Evolutionary conservation across 2,329 filamentous ascomycete species (phyloP).

Genomic region (Aspergillus sp.): DNA sequence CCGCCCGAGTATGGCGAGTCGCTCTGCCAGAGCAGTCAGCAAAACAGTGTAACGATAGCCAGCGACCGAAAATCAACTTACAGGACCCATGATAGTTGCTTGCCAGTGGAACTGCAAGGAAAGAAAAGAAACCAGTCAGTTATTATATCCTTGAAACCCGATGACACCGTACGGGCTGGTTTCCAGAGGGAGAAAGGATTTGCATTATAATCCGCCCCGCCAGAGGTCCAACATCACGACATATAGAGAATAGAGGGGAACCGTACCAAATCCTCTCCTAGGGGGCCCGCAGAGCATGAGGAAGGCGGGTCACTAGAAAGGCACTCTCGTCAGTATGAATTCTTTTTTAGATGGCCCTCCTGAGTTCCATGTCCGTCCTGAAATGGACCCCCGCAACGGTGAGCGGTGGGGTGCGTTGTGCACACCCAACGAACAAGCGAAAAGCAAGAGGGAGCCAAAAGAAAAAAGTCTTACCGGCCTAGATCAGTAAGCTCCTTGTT

Average conservation of each 20-base stretch:
- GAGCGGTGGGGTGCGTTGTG: background rate
- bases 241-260: constrained; percentile 1
- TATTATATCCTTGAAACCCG: background rate
- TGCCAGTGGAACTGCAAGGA: constrained; percentile 90
- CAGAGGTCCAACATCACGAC: constrained; percentile 8
- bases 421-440: background rate
- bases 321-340: background rate
- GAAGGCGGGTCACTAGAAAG: constrained; percentile 80
- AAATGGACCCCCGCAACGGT: background rate
- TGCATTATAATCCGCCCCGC: constrained; percentile 14
- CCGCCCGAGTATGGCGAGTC: constrained; percentile 97
- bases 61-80: constrained; percentile 44
- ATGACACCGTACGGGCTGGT: background rate
- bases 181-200: background rate
- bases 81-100: constrained; percentile 99
- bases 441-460: background rate
- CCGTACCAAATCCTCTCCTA: constrained; percentile 94
- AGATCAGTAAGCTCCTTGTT: constrained; percentile 48
- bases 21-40: constrained; percentile 49
- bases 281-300: constrained; percentile 93
- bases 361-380: too few relatives aligned
- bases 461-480: constrained; percentile 37
- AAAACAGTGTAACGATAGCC: background rate
- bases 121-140: constrained; percentile 23
- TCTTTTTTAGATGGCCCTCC: too few relatives aligned